phyloP scores from a whole-genome alignment of 257 asterid species.

The Buddleja alternifolia region DNA sequence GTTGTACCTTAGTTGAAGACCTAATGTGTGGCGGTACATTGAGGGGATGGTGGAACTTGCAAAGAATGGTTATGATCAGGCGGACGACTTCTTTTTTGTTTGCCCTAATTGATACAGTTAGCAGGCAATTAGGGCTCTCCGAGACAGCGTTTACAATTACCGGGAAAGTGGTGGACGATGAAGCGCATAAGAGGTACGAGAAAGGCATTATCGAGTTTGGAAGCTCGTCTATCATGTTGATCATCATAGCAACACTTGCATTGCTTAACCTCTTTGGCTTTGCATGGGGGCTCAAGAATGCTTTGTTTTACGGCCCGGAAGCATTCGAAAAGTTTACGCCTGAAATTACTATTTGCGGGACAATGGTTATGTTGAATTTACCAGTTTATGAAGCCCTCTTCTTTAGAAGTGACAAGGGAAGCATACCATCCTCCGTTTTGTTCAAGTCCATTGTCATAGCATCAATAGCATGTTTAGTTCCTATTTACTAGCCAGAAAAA shows the following conservation, averaged over 20 bases:
- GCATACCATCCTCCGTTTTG: slow-evolving; percentile 35
- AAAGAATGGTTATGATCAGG: slow-evolving; percentile 55
- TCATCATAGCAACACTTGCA: slow-evolving; percentile 53
- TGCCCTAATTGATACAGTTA: slow-evolving; percentile 53
- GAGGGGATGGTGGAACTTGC: slow-evolving; percentile 70
- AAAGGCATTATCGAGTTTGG: slow-evolving; percentile 67
- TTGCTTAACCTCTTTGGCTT: slow-evolving; percentile 55
- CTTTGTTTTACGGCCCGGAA: slow-evolving; percentile 4
- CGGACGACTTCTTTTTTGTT: slow-evolving; percentile 56
- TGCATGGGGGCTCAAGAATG: slow-evolving; percentile 43
- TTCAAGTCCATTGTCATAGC: slow-evolving; percentile 37
- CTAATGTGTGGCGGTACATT: slow-evolving; percentile 45
- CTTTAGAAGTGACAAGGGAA: slow-evolving; percentile 39
- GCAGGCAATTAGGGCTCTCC: slow-evolving; percentile 51
- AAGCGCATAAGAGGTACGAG: slow-evolving; percentile 49
- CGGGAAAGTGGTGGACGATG: slow-evolving; percentile 58
- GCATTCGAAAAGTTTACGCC: slow-evolving; percentile 4
- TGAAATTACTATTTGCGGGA: slow-evolving; percentile 35
- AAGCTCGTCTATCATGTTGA: slow-evolving; percentile 49
- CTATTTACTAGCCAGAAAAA: slow-evolving; percentile 24
- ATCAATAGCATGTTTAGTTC: slow-evolving; percentile 28
- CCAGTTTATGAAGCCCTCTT: slow-evolving; percentile 45
- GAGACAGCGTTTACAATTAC: slow-evolving; percentile 53
- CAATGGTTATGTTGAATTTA: slow-evolving; percentile 28
- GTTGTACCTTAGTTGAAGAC: slow-evolving; percentile 46